Evolutionary conservation across 139 green algal species (phyloP).

Genomic region (Chlamydomonas schloesseri): DNA sequence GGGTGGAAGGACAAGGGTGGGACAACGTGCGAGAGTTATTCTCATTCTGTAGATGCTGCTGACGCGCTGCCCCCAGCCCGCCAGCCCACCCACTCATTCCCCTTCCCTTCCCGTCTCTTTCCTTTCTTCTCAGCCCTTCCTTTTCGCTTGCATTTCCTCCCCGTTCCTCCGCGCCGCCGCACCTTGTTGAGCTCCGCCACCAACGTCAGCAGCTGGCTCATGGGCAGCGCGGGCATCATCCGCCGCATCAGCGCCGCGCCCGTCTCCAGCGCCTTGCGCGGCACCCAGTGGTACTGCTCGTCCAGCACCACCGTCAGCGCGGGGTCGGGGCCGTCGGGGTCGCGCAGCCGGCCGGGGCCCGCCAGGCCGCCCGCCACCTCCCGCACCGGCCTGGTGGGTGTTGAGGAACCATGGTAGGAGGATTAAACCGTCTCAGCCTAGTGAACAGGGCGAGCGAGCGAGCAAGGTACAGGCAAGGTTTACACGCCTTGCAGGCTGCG

Average conservation of each 20-base stretch:
- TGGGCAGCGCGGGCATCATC: slow-evolving; percentile 18
- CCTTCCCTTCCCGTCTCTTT: no score
- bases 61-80: no score
- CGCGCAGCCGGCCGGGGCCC: not conserved
- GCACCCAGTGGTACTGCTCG: slow-evolving; percentile 44
- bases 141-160: not conserved
- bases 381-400: slow-evolving; percentile 33
- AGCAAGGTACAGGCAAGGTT: no score
- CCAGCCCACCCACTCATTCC: no score
- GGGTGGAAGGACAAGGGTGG: no score
- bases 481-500: no score
- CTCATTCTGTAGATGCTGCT: no score
- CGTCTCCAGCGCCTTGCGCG: slow-evolving; percentile 1
- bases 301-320: slow-evolving; percentile 12
- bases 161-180: not conserved
- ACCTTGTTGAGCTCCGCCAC: slow-evolving; percentile 46
- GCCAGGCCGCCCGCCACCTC: slow-evolving; percentile 4
- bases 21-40: no score
- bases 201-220: slow-evolving; percentile 39
- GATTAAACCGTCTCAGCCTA: no score
- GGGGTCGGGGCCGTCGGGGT: slow-evolving; percentile 23
- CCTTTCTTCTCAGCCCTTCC: no score
- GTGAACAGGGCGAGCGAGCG: no score
- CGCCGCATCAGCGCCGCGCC: slow-evolving; percentile 25
- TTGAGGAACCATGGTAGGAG: no score